Conservation (phyloP, 148 eudicot species). For the Diospyros lotus region DNA sequence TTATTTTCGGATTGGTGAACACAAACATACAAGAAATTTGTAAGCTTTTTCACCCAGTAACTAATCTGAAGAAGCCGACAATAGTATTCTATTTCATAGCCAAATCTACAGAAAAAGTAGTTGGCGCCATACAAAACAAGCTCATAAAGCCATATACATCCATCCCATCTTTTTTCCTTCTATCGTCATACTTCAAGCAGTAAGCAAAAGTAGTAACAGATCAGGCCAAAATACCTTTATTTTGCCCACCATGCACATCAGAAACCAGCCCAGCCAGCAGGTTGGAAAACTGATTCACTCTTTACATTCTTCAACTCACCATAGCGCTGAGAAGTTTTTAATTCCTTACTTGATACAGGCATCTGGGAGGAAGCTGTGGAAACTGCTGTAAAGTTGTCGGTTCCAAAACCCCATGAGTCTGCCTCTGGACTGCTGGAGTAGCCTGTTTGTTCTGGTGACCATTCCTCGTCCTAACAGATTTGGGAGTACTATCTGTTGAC, state of each 20-base stretch:
- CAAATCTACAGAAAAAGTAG: neutral
- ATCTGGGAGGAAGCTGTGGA: conserved; percentile 50
- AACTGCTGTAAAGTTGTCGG: conserved; percentile 66
- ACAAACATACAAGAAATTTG: no score
- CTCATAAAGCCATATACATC: neutral
- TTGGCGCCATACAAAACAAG: neutral
- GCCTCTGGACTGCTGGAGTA: conserved; percentile 25
- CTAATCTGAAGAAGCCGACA: neutral
- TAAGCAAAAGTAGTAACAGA: neutral
- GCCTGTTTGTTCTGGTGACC: conserved; percentile 48
- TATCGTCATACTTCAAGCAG: no score
- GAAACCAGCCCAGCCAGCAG: conserved; percentile 99
- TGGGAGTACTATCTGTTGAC: conserved; percentile 24
- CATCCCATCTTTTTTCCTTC: no score
- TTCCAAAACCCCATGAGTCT: conserved; percentile 75
- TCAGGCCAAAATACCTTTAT: conserved; percentile 4
- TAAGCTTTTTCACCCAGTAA: neutral
- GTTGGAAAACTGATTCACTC: conserved; percentile 64
- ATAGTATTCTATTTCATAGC: neutral
- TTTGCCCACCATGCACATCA: conserved; percentile 23
- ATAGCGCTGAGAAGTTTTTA: conserved; percentile 46
- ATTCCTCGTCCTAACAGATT: conserved; percentile 76
- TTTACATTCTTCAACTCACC: conserved; percentile 48
- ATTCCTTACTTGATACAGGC: conserved; percentile 39
- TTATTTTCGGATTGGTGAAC: no score